phyloP scores from a whole-genome alignment of 352 stramenopile genomes.

The Plasmopara viticola region DNA sequence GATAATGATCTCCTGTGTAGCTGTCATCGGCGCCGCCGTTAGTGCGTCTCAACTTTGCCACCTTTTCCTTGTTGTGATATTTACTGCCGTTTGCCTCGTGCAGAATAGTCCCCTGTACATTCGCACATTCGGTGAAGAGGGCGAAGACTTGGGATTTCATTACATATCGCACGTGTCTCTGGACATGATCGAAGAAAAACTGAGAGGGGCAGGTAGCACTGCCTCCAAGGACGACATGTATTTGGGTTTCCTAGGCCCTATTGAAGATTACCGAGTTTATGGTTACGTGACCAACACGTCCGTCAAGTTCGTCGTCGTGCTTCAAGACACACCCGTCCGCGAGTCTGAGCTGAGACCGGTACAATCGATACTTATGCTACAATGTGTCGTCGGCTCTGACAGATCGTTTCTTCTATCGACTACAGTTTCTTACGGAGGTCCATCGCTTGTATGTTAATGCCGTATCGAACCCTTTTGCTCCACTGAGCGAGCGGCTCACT shows the following conservation, averaged over 20 bases:
- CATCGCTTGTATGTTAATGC: slow-evolving; percentile 85
- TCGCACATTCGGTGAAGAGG: slow-evolving; percentile 72
- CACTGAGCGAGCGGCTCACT: slow-evolving; percentile 72
- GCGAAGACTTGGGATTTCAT: slow-evolving; percentile 79
- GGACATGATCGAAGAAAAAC: slow-evolving; percentile 80
- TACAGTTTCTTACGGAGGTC: slow-evolving; percentile 74
- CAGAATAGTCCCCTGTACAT: slow-evolving; percentile 82
- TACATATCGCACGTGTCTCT: slow-evolving; percentile 83
- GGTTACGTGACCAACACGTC: slow-evolving; percentile 85
- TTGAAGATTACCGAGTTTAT: slow-evolving; percentile 85
- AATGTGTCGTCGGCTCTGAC: slow-evolving; percentile 2
- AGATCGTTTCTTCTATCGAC: slow-evolving; percentile 1
- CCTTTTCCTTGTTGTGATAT: no score
- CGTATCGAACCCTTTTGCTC: slow-evolving; percentile 82
- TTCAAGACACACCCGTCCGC: slow-evolving; percentile 66
- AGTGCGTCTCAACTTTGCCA: no score
- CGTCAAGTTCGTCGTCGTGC: slow-evolving; percentile 75
- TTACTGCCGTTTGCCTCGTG: background rate
- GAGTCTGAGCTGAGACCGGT: slow-evolving; percentile 76
- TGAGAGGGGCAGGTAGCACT: slow-evolving; percentile 40
- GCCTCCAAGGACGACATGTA: slow-evolving; percentile 81
- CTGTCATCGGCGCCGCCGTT: no score
- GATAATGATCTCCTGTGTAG: no score
- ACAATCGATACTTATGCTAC: background rate
- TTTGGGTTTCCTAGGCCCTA: slow-evolving; percentile 72